Base-by-base conservation (phyloP, 1,284 basidiomycete species). In the Malassezia sympodialis region DNA sequence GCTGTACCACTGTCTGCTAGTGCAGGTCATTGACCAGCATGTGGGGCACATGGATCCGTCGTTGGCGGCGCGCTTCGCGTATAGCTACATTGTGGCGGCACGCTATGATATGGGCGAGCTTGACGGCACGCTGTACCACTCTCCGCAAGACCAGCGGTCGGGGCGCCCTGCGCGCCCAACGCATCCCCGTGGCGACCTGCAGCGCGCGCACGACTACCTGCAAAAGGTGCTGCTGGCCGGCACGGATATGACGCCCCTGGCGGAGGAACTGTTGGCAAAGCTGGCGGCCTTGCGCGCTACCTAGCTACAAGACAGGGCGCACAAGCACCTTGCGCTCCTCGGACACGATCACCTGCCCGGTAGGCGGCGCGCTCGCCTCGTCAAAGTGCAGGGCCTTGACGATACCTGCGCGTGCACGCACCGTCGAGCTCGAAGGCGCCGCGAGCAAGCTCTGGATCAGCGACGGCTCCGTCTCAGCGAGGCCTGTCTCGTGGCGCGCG, bases 41-140 rank as follows among this genome's bases (percentile, higher is more conserved):
- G 44, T 59, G 48, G 49, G 59, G 1, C 61, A 61, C 1, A 50
- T 59, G 40, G 68, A 71, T 40, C 57, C 66, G 7, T 60, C 62
- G 37, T 58, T 67, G 12, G 56, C 69, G 6, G 64, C 62, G 8
- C 51, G 66, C 2, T 72, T 62, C 42, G 69, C 60, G 4, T 53
- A 59, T 4, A 65, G 61, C 31, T 73, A 69, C 55, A 59, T 73
- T 43, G 62, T 70, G 19, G 68, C 69, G 17, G 69, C 70, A 4
- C 60, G 63, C 26, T 72, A 59, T 59, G 69, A 72, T 57, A 72
- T 73, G 70, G 69, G 70, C 30, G 68, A 71, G 44, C 61, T 72
- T 10, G 35, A 53, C n/a, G 65, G 63, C 6, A 54, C 50, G 28
- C 40, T 47, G 21, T 48, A 41, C 27, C 37, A 48, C 26, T 39